Conservation (phyloP, 192 early-diverging fungal species). For the Gamsiella multidivaricata region DNA sequence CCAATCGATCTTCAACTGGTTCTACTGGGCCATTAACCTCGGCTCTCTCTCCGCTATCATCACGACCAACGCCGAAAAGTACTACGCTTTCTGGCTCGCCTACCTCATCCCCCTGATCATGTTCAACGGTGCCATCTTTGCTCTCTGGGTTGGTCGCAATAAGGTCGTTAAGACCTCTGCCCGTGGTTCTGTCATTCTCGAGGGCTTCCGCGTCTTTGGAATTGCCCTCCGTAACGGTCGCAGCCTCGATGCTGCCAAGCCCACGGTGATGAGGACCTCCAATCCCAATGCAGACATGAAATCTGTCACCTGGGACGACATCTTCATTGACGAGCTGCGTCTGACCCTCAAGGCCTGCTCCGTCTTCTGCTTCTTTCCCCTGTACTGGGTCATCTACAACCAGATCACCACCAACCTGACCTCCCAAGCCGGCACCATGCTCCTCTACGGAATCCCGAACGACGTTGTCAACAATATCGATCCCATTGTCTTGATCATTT, state of each 20-base stretch:
- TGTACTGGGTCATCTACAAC: constrained; percentile 80
- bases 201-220: constrained; percentile 56
- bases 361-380: constrained; percentile 76
- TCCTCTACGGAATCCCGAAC: constrained; percentile 65
- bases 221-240: constrained; percentile 50
- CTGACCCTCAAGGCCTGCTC: constrained; percentile 69
- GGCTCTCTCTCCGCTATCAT: constrained; percentile 72
- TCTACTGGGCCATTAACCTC: constrained; percentile 82
- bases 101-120: constrained; percentile 67
- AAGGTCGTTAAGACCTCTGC: constrained; percentile 65
- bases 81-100: constrained; percentile 67
- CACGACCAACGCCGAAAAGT: constrained; percentile 68
- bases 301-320: constrained; percentile 71
- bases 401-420: constrained; percentile 74
- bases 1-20: constrained; percentile 86
- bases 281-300: constrained; percentile 26
- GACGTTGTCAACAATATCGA: constrained; percentile 78
- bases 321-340: constrained; percentile 76
- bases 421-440: constrained; percentile 70
- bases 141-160: constrained; percentile 63
- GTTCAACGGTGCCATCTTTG: constrained; percentile 63
- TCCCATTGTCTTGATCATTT: constrained; percentile 73
- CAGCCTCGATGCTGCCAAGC: constrained; percentile 73
- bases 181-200: constrained; percentile 69
- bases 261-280: constrained; percentile 57